Evolutionary conservation across 2,329 filamentous ascomycete genomes (phyloP).

Genomic region (Hymenoscyphus scutula): DNA sequence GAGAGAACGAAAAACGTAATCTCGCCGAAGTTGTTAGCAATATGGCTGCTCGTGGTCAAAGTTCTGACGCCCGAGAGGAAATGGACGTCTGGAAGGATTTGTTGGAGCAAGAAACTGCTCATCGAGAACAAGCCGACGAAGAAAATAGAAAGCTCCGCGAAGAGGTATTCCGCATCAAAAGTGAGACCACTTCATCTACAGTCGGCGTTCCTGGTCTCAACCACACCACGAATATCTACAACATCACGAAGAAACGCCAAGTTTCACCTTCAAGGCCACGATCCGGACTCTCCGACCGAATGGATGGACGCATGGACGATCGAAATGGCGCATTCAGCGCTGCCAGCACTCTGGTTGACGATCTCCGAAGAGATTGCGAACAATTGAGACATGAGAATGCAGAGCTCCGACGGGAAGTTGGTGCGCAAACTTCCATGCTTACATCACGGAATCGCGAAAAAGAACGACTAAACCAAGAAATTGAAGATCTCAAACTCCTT

Average conservation of each 20-base stretch:
- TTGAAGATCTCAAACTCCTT: slow-evolving; percentile 90
- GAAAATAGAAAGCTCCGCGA: slow-evolving; percentile 82
- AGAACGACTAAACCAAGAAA: slow-evolving; percentile 91
- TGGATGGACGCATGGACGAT: slow-evolving; percentile 40
- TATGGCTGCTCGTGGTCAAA: slow-evolving; percentile 52
- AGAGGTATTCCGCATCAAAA: slow-evolving; percentile 73
- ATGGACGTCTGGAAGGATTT: slow-evolving; percentile 94
- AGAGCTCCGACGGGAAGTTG: slow-evolving; percentile 85
- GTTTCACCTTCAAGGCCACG: slow-evolving; percentile 46
- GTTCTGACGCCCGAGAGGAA: slow-evolving; percentile 54
- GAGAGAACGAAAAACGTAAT: slow-evolving; percentile 82
- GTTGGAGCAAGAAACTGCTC: slow-evolving; percentile 84
- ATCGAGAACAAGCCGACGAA: slow-evolving; percentile 86
- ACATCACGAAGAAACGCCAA: slow-evolving; percentile 57
- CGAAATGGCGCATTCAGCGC: slow-evolving; percentile 53
- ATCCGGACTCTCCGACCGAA: slow-evolving; percentile 43
- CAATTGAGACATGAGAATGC: slow-evolving; percentile 89
- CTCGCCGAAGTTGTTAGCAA: slow-evolving; percentile 77
- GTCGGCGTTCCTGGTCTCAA: slow-evolving; percentile 42
- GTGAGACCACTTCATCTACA: slow-evolving; percentile 45
- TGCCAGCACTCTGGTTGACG: slow-evolving; percentile 70
- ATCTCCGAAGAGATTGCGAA: slow-evolving; percentile 65
- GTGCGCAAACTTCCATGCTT: slow-evolving; percentile 95
- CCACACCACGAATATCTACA: slow-evolving; percentile 65
- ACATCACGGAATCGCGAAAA: slow-evolving; percentile 95